Percentiles rank a stretch among this genome's conserved stretches.
phyloP scores from a whole-genome alignment of 495 filamentous ascomycete species.

The Tricharina praecox region DNA sequence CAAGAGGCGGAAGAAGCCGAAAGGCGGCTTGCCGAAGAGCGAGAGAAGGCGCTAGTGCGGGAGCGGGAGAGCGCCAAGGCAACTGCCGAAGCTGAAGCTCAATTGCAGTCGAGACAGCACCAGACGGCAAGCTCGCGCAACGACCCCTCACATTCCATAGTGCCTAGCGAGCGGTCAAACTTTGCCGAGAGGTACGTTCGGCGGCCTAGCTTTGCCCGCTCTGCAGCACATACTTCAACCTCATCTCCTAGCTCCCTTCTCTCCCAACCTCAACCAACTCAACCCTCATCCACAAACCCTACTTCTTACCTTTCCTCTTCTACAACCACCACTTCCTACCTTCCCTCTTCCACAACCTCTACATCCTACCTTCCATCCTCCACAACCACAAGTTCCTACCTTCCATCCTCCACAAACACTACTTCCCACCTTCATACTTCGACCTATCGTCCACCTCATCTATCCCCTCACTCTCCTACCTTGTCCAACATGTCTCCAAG shows the following conservation, averaged over 20 bases:
- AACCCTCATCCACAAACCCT: no score
- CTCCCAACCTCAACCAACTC: no score
- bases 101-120: no score
- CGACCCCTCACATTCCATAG: no score
- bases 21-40: slow-evolving; percentile 13
- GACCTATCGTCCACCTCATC: not conserved
- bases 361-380: not conserved
- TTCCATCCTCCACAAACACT: not conserved
- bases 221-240: not conserved
- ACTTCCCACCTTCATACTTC: not conserved
- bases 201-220: not conserved
- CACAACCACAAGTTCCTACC: not conserved
- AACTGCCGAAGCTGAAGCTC: no score
- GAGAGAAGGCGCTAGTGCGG: not conserved
- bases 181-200: not conserved
- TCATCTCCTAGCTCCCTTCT: not conserved
- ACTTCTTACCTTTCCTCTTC: not conserved
- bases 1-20: slow-evolving; percentile 20
- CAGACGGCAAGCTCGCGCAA: no score
- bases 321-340: not conserved
- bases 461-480: not conserved
- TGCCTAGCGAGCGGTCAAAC: not conserved
- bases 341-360: not conserved
- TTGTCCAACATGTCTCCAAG: not conserved
- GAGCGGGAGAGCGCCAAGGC: slow-evolving; percentile 6